Conservation (phyloP, 179 eudicot species). For the Heliamphora pulchella region DNA sequence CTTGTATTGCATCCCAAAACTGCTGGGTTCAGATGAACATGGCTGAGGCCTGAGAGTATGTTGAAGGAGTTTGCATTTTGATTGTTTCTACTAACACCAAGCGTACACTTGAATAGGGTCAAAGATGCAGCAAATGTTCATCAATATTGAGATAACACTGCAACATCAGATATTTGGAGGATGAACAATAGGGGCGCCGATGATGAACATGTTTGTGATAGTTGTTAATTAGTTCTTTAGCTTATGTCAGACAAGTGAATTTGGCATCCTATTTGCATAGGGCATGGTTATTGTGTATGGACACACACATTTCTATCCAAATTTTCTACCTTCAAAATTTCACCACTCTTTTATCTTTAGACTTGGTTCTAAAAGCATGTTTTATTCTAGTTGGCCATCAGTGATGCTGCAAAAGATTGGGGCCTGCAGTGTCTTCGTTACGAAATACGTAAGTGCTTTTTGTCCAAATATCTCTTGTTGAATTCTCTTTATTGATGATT, state of each 20-base stretch:
- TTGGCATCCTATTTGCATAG: not conserved
- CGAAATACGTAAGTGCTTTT: slow-evolving; percentile 59
- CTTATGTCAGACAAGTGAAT: not conserved
- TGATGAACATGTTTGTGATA: not conserved
- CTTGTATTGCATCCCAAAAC: not conserved
- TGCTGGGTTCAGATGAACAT: not conserved
- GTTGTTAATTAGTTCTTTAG: not conserved
- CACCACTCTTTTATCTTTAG: not conserved
- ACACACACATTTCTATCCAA: not conserved
- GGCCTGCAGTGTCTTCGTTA: slow-evolving; percentile 87
- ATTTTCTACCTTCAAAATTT: not conserved
- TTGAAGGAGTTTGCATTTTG: not conserved
- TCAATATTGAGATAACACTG: not conserved
- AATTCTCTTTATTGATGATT: not conserved
- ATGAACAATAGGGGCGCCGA: not conserved
- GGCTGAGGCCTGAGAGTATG: slow-evolving; percentile 4
- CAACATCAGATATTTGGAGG: not conserved
- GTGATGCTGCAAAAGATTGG: slow-evolving; percentile 81
- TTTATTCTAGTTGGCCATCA: slow-evolving; percentile 55
- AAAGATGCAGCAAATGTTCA: not conserved
- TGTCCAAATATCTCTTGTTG: not conserved
- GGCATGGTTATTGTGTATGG: not conserved
- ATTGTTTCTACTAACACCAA: not conserved
- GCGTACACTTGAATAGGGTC: too few relatives aligned
- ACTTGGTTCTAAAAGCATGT: not conserved